Evolutionary conservation across 169 alveolate species (phyloP), one percentile per base, ranked within the genome.

Genomic region (Babesia divergens): DNA sequence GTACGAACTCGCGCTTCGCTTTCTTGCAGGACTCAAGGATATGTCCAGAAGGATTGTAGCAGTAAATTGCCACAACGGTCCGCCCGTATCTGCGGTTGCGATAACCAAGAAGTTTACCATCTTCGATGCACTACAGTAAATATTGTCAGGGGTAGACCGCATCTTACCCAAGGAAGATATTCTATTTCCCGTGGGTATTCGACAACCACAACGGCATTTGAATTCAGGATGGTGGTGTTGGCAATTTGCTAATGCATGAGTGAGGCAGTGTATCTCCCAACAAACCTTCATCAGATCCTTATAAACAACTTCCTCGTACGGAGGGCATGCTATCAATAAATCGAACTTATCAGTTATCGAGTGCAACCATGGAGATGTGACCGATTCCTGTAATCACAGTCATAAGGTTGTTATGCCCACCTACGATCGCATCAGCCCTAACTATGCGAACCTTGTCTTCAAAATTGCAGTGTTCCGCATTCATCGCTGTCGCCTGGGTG

Each of bases 61-160:
- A 74, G 70, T 87, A 89, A 9, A 83, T 43, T 1, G 94, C 92
- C 42, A 88, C 67, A 29, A 83, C 77, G 6, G 94, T 89, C 28
- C 94, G 50, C n/a, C 94, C 94, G 60, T 83, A 89, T 54, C 74
- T 82, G 62, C 93, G 82, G 60, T 89, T 89, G 59, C 92, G 76
- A 28, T 88, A 50, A 0, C 94, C 94, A 6, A 89, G 51, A 24
- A 89, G 69, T 35, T 60, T 70, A 5, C 84, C 90, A 22, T 82
- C 85, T 31, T 43, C 69, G 20, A 82, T 53, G 47, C 29, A 35
- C 88, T 74, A 44, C 16, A 31, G 8, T 6, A 2, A 22, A 3
- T 6, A 11, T 3, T 14, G 37, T 40, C 28, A 40, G 2, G 22
- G 9, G 55, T 32, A 6, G n/a, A 69, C 24, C n/a, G 43, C 50